Base-by-base conservation (phyloP, 345 rosid species). In the Eucalyptus grandis region DNA sequence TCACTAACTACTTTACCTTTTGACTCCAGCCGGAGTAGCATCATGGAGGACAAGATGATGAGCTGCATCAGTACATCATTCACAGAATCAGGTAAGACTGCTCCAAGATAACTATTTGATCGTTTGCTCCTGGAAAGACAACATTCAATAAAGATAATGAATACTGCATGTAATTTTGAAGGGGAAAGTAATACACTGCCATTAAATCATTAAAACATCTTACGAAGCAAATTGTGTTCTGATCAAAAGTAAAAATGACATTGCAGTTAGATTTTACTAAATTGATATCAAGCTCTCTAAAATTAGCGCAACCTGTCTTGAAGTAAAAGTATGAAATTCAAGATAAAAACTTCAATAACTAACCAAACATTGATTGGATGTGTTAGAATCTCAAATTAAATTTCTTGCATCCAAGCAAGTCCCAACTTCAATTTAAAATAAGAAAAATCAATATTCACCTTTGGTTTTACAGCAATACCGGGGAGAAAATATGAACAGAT, bases 61-160 rank as follows among this genome's bases (percentile, higher is more conserved):
- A 30, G 95, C 95, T 60, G 98, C 97, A 93, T 96, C 98, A 96
- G 90, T 47, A 93, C 97, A 92, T 96, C 98, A 92, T 94, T 95
- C 87, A 97, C 95, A 12, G 97, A 94, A 83, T 95, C 93, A 1
- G 99, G 99, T 89, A 97, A 93, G 67, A 97, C 93, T 6, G 97
- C 95, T 87, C 97, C 99, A 89, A 96, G 97, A 89, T 95, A 91
- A 91, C 97, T 92, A 89, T 91, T 94, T 49, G 98, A 94, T 90
- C 95, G 94, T 94, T 90, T 95, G 60, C 91, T 89, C 91, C 97
- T 96, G 94, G 72, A 40, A 77, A 77, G 85, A 77, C 47, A 77
- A 77, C 77, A 81, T 81, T 60, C n/a, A 77, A 27, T 24, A 89
- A 44, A 26, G 49, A 81, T 13, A 83, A 89, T 89, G 65, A 58